Percentiles rank a stretch among this genome's conserved stretches.
phyloP scores from a whole-genome alignment of 2,329 filamentous ascomycete species.

The Herpotrichia juniperi region DNA sequence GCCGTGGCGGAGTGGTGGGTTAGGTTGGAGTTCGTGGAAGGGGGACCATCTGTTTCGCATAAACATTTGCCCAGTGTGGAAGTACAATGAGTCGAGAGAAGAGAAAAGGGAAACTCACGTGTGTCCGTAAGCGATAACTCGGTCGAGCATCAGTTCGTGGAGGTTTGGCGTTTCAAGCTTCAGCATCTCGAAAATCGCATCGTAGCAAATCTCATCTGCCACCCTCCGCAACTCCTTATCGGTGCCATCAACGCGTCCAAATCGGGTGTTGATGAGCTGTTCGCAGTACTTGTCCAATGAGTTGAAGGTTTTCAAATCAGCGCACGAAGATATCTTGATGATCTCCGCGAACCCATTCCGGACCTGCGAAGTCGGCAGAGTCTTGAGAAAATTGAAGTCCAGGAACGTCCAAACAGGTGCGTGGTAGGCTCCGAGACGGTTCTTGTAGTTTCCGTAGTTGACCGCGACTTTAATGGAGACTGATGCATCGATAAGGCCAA shows the following conservation, averaged over 20 bases:
- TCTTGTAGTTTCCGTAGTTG: conserved; percentile 79
- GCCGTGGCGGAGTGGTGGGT: conserved; percentile 72
- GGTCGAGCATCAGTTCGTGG: conserved; percentile 73
- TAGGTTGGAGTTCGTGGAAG: conserved; percentile 62
- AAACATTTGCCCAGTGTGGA: too few species aligned
- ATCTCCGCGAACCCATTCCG: conserved; percentile 76
- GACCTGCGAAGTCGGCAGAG: conserved; percentile 70
- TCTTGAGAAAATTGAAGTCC: conserved; percentile 74
- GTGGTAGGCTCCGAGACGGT: conserved; percentile 74
- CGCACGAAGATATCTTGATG: conserved; percentile 77
- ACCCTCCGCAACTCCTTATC: conserved; percentile 62
- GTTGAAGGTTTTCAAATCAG: conserved; percentile 69
- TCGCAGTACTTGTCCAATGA: conserved; percentile 73
- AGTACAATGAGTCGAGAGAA: too few species aligned
- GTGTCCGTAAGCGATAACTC: conserved; percentile 76
- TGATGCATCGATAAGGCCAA: conserved; percentile 76
- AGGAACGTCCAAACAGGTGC: conserved; percentile 75
- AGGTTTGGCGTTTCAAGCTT: conserved; percentile 76
- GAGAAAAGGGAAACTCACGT: conserved; percentile 76
- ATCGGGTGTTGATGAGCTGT: conserved; percentile 68
- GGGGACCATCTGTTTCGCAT: background rate
- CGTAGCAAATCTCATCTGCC: conserved; percentile 71
- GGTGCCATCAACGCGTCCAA: conserved; percentile 66
- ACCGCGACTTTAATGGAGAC: conserved; percentile 81
- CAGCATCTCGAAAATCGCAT: conserved; percentile 74